Percentiles rank a stretch among this genome's conserved stretches.
These are phyloP conservation scores for Spinellus fusiger DNA, from an alignment of 192 early-diverging fungal genomes.

Conservation along the genomic window DNA sequence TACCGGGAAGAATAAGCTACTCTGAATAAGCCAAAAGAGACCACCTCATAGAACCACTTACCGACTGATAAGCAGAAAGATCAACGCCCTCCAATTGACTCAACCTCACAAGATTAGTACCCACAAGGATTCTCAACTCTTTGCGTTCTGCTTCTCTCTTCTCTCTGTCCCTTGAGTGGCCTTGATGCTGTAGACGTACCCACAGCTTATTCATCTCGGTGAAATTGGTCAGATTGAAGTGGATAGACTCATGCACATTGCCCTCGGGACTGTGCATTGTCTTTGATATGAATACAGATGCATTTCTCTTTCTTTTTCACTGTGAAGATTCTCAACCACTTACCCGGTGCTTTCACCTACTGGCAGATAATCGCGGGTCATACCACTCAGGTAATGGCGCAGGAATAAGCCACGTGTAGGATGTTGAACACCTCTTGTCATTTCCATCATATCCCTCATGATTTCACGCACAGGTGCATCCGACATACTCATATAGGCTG, in stretches of 20 bases:
- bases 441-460: constrained; percentile 99
- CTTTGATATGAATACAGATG: not conserved
- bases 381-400: constrained; percentile 89
- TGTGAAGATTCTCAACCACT: not conserved
- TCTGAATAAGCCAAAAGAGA: not conserved
- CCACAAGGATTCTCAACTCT: constrained; percentile 93
- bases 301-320: too few relatives aligned
- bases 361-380: constrained; percentile 95
- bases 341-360: constrained; percentile 57
- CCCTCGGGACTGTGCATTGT: constrained; percentile 60
- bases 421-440: constrained; percentile 97
- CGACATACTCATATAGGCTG: constrained; percentile 90
- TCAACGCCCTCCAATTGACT: constrained; percentile 88
- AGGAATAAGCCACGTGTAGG: constrained; percentile 96
- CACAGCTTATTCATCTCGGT: constrained; percentile 99
- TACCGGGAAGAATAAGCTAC: constrained; percentile 78
- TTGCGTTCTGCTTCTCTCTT: constrained; percentile 93
- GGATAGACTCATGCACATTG: constrained; percentile 85
- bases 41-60: constrained; percentile 12
- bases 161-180: constrained; percentile 88
- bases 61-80: constrained; percentile 73
- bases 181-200: constrained; percentile 98
- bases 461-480: constrained; percentile 93
- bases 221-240: constrained; percentile 96
- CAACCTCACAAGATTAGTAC: constrained; percentile 90